Base-by-base conservation (phyloP, 1,284 basidiomycete species). In the Boletus sp. region DNA sequence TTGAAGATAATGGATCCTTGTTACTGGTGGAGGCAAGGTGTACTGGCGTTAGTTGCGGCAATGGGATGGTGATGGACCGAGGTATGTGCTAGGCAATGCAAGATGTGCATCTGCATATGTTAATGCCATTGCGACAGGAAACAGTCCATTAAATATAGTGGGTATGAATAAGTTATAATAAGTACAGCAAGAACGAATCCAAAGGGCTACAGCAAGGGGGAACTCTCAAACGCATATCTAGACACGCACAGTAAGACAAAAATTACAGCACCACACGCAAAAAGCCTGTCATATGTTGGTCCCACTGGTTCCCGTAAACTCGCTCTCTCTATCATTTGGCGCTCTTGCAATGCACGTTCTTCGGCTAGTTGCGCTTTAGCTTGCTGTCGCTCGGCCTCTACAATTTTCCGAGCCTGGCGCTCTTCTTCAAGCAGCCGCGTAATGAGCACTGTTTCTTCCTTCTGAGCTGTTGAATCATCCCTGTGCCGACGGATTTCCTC, bases 401-500 rank as follows among this genome's bases (percentile, higher is more conserved):
- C 59, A n/a, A 61, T 55, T 27, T 60, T 60, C 50, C 53, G 58
- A 30, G 57, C 63, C 60, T 8, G 49, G 27, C 55, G 53, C 48
- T 67, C 64, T 52, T 53, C 64, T 35, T 21, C 66, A 4, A 67
- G 58, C 19, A 61, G 17, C 47, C 58, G 56, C 7, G 35, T 47
- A 7, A 43, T 35, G 30, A 58, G 64, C 33, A 64, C 70, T 10
- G 61, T 50, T 54, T 68, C 63, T 17, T 57, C 59, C 14, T 48
- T 58, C 11, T 63, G 67, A 2, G 47, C 46, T 3, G 58, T 43
- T 25, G 67, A 48, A 35, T 54, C 55, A 4, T 52, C 38, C 30
- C 56, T 47, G 8, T 64, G 58, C 25, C 51, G 61, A 33, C 56
- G 62, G 52, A 73, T 73, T 50, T 68, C 64, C n/a, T 56, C 61